These are phyloP conservation scores for Candida orba DNA, from an alignment of 805 yeast genomes.

Conservation along the genomic window DNA sequence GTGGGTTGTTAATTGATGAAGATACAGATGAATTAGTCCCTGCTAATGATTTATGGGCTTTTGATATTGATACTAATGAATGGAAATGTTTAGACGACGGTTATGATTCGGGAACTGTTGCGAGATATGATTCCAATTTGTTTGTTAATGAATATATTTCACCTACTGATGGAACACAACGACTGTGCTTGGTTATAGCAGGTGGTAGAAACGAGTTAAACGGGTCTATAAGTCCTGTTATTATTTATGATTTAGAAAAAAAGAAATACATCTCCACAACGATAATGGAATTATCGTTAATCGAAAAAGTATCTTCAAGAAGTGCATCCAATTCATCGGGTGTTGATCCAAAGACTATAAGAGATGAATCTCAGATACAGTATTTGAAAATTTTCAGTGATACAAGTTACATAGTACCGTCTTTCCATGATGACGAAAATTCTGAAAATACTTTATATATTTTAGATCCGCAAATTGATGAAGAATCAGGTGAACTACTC, in stretches of 20 bases:
- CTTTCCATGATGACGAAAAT: conserved; percentile 11
- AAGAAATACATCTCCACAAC: conserved; percentile 19
- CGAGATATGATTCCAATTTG: conserved; percentile 49
- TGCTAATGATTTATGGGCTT: conserved; percentile 63
- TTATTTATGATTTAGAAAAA: conserved; percentile 39
- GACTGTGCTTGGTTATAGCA: conserved; percentile 40
- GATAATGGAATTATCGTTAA: conserved; percentile 17
- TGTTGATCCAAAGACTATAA: conserved; percentile 9
- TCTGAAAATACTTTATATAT: conserved; percentile 17
- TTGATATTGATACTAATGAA: conserved; percentile 40
- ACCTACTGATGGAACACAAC: conserved; percentile 26
- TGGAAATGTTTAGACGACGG: conserved; percentile 51
- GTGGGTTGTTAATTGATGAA: conserved; percentile 48
- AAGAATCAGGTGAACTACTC: conserved; percentile 1
- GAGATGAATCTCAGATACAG: not conserved
- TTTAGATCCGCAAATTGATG: conserved; percentile 9
- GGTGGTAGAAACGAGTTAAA: conserved; percentile 42
- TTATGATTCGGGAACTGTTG: conserved; percentile 27
- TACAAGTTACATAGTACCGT: conserved; percentile 16
- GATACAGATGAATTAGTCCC: conserved; percentile 34
- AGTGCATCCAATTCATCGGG: conserved; percentile 3
- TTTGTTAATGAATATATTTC: conserved; percentile 33
- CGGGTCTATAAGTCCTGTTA: conserved; percentile 26
- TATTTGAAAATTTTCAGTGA: conserved; percentile 14
- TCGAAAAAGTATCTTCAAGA: conserved; percentile 12